A percentile compares a stretch with the other conserved stretches of the same genome.
These are phyloP conservation scores for Saccharomycopsis sp. DNA, from an alignment of 805 yeast species.

Conservation along the genomic window DNA sequence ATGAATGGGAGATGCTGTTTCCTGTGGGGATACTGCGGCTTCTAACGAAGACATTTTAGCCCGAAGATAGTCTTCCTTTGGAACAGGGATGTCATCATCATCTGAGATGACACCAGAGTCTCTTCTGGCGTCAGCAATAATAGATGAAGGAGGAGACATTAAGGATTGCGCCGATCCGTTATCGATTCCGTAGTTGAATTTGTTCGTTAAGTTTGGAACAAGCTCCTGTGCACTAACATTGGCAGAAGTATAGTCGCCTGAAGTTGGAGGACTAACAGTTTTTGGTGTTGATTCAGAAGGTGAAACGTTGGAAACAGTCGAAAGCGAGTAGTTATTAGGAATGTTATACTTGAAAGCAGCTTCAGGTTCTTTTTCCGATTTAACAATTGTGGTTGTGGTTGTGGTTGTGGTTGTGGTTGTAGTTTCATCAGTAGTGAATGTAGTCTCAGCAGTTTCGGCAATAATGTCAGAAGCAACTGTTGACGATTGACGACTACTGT, in stretches of 20 bases:
- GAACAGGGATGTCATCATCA: slow-evolving; percentile 21
- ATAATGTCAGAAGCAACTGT: not conserved
- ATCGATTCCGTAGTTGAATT: not conserved
- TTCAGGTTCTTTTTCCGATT: too few relatives aligned
- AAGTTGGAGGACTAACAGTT: not conserved
- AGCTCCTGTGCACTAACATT: not conserved
- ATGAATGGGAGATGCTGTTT: not conserved
- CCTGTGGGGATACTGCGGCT: not conserved
- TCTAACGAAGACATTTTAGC: not conserved
- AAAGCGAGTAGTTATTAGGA: slow-evolving; percentile 20
- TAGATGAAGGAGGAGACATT: not conserved
- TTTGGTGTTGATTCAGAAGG: not conserved
- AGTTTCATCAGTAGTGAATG: not conserved
- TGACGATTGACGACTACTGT: slow-evolving; percentile 2
- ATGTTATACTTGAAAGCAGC: slow-evolving; percentile 3
- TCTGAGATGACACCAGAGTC: slow-evolving; percentile 7
- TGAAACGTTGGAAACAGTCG: slow-evolving; percentile 3
- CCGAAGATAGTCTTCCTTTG: slow-evolving; percentile 15
- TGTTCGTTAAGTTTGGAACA: not conserved
- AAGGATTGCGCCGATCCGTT: not conserved
- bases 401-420: not conserved
- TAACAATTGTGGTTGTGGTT: too few relatives aligned
- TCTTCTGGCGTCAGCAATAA: not conserved
- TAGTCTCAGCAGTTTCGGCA: not conserved
- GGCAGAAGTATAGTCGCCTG: not conserved